Evolutionary conservation across 2,329 filamentous ascomycete species (phyloP), one percentile per base, ranked within the genome.

Genomic region (Colletotrichum eleusines): DNA sequence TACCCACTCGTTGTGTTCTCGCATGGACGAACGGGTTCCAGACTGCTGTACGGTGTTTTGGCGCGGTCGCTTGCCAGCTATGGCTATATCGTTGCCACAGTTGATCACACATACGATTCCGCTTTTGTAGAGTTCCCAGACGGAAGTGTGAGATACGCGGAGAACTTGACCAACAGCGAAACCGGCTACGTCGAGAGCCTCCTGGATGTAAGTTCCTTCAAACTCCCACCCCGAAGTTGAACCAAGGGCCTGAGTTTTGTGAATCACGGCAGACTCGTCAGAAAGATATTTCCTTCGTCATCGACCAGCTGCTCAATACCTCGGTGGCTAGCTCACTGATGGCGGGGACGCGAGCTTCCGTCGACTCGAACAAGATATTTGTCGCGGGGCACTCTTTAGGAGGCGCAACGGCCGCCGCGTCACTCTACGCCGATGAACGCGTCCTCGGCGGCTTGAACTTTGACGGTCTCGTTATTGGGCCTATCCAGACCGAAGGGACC

Each of bases 21-120:
- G 0, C 81, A 84, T 2, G 86, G 84, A 2, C 77, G 82, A 23
- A 81, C 80, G 1, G 80, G 79, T 4, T 81, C 82, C 0, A 78
- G 85, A 3, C 75, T 84, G 1, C 42, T 84, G 1, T 84, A 87
- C 73, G 79, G 76, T 11, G 80, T 79, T 5, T 78, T 83, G 62
- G 82, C 84, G 1, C 79, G 80, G 4, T 81, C 83, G 4, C 77
- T 88, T 5, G 84, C 85, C 0, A 84, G 82, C 18, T 77, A 81
- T 9, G 85, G 85, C 0, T 84, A 81, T 60, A 78, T 81, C 1
- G 83, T 88, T 2, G 76, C 85, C 23, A 76, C 83, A 0, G 75
- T 88, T 26, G 86, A 88, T 64, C 85, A 87, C 61, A 81, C 85
- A 0, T 82, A 83, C 44, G 85, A 87, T 58, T 78, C 81, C 0